These are phyloP conservation scores for Solanum lignicaule DNA, from an alignment of 257 asterid genomes.

Conservation along the genomic window DNA sequence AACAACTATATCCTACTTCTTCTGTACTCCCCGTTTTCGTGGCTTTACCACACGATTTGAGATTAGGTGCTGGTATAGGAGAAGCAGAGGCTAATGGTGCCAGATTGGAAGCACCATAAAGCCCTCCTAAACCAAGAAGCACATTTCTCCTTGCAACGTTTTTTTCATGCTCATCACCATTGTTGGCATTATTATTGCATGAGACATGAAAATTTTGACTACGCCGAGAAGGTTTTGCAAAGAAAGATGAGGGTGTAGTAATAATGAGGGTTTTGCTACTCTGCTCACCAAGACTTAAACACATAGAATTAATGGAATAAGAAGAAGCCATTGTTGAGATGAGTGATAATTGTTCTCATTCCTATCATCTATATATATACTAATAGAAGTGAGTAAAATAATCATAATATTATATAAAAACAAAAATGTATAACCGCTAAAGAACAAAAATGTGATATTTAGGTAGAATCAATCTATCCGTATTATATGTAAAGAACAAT, in stretches of 20 bases:
- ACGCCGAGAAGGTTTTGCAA: no score
- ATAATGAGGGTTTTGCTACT: no score
- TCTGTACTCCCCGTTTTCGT: neutral
- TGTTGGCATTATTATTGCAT: neutral
- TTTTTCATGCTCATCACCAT: neutral
- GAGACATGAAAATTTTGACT: neutral
- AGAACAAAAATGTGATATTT: no score
- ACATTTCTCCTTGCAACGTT: neutral
- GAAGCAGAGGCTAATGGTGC: neutral
- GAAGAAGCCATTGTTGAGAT: neutral
- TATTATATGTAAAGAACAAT: no score
- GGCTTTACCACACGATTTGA: neutral
- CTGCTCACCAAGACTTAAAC: neutral
- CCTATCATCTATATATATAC: no score
- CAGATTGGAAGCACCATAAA: neutral
- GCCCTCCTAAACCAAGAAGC: neutral
- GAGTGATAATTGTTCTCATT: neutral
- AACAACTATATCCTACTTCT: neutral
- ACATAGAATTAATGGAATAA: no score
- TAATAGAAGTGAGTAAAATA: no score
- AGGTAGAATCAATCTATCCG: no score
- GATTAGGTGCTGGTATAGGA: neutral
- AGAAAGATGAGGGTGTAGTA: no score
- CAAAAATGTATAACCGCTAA: no score
- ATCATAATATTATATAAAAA: no score